A percentile compares a stretch with the other conserved stretches of the same genome.
Evolutionary conservation across 106 monocot species (phyloP).

Genomic region (Phalaenopsis aphrodite): DNA sequence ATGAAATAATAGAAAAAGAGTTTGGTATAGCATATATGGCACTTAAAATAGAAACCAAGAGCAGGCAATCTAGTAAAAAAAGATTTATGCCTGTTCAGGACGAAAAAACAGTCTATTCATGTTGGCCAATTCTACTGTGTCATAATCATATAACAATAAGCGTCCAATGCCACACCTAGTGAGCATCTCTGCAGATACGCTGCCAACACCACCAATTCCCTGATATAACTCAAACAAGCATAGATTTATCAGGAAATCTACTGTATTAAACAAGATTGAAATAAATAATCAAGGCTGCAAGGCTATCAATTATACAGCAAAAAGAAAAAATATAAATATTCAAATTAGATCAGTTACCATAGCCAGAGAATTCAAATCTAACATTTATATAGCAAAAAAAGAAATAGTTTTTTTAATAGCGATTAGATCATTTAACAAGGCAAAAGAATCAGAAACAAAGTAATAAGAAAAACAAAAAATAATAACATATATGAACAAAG

Average conservation of each 20-base stretch:
- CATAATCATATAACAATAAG: slow-evolving; percentile 92
- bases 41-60: not conserved
- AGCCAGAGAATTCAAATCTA: not conserved
- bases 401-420: not conserved
- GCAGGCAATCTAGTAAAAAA: not conserved
- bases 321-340: not conserved
- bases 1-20: not conserved
- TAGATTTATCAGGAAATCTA: not conserved
- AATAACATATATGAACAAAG: not conserved
- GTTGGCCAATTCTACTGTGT: slow-evolving; percentile 90
- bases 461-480: not conserved
- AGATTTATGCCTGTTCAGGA: slow-evolving; percentile 81
- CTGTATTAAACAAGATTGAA: not conserved
- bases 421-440: not conserved
- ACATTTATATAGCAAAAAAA: not conserved
- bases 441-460: not conserved
- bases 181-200: slow-evolving; percentile 98
- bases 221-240: slow-evolving; percentile 1
- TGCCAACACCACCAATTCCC: slow-evolving; percentile 99
- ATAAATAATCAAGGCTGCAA: not conserved
- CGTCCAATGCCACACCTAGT: slow-evolving; percentile 95
- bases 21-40: not conserved
- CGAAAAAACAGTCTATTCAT: slow-evolving; percentile 99
- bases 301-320: not conserved
- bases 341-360: too few species aligned